Evolutionary conservation across 139 green algal species (phyloP).

Genomic region (Marvania coccoides): DNA sequence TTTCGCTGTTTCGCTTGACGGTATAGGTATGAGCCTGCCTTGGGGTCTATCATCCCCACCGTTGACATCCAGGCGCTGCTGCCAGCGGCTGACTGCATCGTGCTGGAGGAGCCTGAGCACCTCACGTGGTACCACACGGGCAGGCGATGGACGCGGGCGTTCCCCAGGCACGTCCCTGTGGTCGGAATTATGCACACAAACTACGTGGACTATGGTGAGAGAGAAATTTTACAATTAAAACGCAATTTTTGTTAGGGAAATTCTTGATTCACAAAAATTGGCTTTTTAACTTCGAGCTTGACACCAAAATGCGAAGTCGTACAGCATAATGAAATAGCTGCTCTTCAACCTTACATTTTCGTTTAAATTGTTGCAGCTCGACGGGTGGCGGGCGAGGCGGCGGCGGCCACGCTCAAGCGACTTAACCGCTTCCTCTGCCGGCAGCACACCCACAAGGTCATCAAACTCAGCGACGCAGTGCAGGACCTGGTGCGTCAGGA

Average conservation of each 20-base stretch:
- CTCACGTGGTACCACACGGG: conserved; percentile 68
- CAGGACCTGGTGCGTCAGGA: conserved; percentile 72
- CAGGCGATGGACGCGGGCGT: conserved; percentile 47
- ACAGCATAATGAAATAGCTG: too few species aligned
- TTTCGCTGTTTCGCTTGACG: too few species aligned
- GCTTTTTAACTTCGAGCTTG: background rate
- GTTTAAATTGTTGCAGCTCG: background rate
- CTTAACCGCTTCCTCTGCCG: conserved; percentile 66
- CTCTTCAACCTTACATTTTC: background rate
- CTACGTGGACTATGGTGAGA: conserved; percentile 77
- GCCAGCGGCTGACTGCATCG: conserved; percentile 38
- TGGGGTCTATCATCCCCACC: conserved; percentile 50
- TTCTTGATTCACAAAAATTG: conserved; percentile 12
- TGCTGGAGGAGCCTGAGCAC: conserved; percentile 68
- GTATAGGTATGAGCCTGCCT: conserved; percentile 41
- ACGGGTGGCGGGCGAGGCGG: background rate
- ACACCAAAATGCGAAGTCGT: background rate
- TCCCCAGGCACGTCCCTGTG: conserved; percentile 35
- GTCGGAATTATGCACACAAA: conserved; percentile 52
- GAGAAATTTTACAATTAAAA: conserved; percentile 20
- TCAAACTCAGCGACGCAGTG: conserved; percentile 92
- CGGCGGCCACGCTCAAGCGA: background rate
- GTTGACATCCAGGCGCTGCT: conserved; percentile 48
- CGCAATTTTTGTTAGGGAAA: background rate
- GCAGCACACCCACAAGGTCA: conserved; percentile 77